phyloP scores from a whole-genome alignment of 108 stramenopile genomes.

The Conticribra guillardii region DNA sequence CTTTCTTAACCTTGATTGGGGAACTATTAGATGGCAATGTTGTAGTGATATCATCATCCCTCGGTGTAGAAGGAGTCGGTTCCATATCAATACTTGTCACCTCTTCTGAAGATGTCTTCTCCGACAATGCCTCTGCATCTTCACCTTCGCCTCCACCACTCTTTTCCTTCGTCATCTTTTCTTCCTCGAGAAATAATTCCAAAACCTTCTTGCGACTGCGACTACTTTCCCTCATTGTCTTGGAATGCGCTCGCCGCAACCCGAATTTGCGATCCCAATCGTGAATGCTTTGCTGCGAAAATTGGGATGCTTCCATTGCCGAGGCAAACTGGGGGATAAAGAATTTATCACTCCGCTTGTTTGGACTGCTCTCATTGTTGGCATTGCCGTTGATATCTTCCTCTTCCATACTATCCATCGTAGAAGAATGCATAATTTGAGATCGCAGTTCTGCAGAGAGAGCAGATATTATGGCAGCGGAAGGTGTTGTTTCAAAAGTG shows the following conservation, averaged over 20 bases:
- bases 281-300: constrained; percentile 78
- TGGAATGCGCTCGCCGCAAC: constrained; percentile 72
- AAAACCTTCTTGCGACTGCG: constrained; percentile 61
- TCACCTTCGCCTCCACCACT: too few relatives aligned
- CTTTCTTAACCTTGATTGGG: too few relatives aligned
- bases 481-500: constrained; percentile 9
- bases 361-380: too few relatives aligned
- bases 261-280: constrained; percentile 88
- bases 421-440: background rate
- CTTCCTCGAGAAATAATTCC: constrained; percentile 36
- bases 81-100: too few relatives aligned
- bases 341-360: background rate
- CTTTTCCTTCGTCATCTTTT: constrained; percentile 2
- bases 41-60: too few relatives aligned
- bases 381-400: too few relatives aligned
- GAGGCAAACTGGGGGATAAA: constrained; percentile 20
- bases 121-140: background rate
- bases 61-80: too few relatives aligned
- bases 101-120: background rate
- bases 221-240: constrained; percentile 73
- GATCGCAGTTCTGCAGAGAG: constrained; percentile 15
- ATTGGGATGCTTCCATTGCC: constrained; percentile 65
- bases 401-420: too few relatives aligned
- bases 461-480: constrained; percentile 3
- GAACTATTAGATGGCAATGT: too few relatives aligned